Percentiles rank a stretch among this genome's conserved stretches.
These are phyloP conservation scores for Penicillium psychrofluorescens DNA, from an alignment of 495 filamentous ascomycete genomes.

Conservation along the genomic window DNA sequence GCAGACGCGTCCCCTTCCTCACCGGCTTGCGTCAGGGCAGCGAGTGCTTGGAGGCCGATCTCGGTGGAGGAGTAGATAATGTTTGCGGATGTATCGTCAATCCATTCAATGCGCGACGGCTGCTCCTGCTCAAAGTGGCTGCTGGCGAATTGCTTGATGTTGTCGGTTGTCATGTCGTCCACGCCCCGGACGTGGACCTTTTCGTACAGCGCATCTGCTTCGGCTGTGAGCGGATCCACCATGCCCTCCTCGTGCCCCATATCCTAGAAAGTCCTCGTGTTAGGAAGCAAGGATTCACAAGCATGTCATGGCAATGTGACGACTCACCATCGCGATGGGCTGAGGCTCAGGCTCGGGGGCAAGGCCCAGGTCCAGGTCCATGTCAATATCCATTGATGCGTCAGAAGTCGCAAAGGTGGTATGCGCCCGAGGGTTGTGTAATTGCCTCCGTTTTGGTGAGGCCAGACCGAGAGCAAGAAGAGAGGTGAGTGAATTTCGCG, in stretches of 20 bases:
- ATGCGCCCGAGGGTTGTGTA: constrained; percentile 4
- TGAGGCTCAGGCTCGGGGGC: constrained; percentile 36
- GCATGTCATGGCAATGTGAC: not conserved
- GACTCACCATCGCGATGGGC: constrained; percentile 27
- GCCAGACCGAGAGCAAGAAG: not conserved
- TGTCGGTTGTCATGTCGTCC: constrained; percentile 68
- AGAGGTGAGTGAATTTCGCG: not conserved
- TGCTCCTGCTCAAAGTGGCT: constrained; percentile 52
- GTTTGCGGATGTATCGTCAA: constrained; percentile 89
- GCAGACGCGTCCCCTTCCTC: constrained; percentile 29
- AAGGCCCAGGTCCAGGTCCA: constrained; percentile 60
- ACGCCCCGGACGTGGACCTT: constrained; percentile 82
- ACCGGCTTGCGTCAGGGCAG: constrained; percentile 45
- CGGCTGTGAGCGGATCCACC: constrained; percentile 19
- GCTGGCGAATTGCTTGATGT: constrained; percentile 63
- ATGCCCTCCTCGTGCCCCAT: constrained; percentile 9
- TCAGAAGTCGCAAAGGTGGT: constrained; percentile 14
- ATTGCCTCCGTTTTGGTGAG: constrained; percentile 11
- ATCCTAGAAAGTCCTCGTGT: constrained; percentile 13
- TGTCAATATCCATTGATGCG: constrained; percentile 66
- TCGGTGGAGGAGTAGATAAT: constrained; percentile 64
- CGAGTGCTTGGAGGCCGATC: constrained; percentile 66
- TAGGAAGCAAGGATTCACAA: not conserved
- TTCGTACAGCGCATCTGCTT: constrained; percentile 31
- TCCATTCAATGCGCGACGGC: constrained; percentile 75